Evolutionary conservation across 225 moss, liverwort and hornwort species (phyloP).

Genomic region (Climacium dendroides): DNA sequence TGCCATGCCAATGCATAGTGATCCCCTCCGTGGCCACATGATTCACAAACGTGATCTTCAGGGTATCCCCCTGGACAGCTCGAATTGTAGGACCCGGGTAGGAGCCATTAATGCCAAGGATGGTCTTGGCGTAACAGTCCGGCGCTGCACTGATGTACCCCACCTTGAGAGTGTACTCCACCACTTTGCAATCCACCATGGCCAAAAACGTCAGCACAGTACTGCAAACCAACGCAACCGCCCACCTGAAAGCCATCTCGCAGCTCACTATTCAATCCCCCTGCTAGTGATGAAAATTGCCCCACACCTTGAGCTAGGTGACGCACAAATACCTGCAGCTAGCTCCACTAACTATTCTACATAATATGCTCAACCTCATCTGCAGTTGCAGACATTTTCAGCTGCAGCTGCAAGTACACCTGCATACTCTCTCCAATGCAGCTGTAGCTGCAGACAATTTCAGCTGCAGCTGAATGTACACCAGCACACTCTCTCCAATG

Average conservation of each 20-base stretch:
- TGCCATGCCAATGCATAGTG: slow-evolving; percentile 80
- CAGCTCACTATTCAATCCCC: neutral
- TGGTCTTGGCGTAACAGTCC: slow-evolving; percentile 52
- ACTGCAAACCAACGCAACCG: neutral
- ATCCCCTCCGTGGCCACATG: slow-evolving; percentile 46
- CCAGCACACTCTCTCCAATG: too few relatives aligned
- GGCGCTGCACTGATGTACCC: slow-evolving; percentile 34
- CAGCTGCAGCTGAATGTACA: neutral
- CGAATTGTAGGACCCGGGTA: slow-evolving; percentile 47
- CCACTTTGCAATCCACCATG: neutral
- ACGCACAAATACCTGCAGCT: neutral
- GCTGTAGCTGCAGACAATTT: neutral
- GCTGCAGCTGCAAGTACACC: neutral
- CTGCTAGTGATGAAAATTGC: neutral
- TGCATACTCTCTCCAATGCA: neutral
- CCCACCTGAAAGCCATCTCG: neutral
- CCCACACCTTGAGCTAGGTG: neutral
- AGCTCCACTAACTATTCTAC: neutral
- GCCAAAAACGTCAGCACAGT: neutral
- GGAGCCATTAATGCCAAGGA: slow-evolving; percentile 38
- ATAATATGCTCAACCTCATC: neutral
- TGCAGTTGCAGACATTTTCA: neutral
- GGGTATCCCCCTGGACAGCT: slow-evolving; percentile 18
- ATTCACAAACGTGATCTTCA: slow-evolving; percentile 31
- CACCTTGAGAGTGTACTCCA: neutral